These are phyloP conservation scores for Syzygium aqueum DNA, from an alignment of 345 rosid genomes.

Conservation along the genomic window DNA sequence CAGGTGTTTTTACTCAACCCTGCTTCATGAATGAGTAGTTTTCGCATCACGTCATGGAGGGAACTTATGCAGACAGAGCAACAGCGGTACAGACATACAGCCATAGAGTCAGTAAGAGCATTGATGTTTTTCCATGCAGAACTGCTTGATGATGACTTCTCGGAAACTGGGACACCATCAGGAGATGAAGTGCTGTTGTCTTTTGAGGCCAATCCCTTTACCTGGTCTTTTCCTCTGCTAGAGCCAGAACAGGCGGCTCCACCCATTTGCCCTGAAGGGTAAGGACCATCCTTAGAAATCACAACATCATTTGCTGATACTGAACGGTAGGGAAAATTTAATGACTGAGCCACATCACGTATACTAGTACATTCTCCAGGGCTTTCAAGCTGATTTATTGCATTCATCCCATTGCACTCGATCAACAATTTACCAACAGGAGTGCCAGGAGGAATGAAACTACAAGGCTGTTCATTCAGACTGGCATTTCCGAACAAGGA, in stretches of 20 bases:
- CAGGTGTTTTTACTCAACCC: constrained; percentile 23
- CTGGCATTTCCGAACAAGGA: constrained; percentile 7
- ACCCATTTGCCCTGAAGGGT: background rate
- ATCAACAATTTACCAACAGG: constrained; percentile 4
- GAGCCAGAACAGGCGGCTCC: background rate
- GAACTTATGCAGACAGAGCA: constrained; percentile 49
- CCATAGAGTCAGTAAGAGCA: constrained; percentile 20
- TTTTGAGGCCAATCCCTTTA: background rate
- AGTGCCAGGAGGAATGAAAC: constrained; percentile 15
- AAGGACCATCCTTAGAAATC: background rate
- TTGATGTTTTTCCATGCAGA: background rate
- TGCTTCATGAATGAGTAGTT: constrained; percentile 32
- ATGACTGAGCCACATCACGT: background rate
- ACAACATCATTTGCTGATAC: background rate
- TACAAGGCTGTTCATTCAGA: constrained; percentile 12
- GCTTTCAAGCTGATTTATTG: background rate
- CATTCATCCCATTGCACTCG: constrained; percentile 23
- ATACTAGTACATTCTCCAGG: background rate
- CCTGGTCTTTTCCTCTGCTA: background rate
- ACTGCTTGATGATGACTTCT: background rate
- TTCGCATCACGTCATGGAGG: constrained; percentile 42
- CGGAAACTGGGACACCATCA: background rate
- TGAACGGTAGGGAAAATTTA: background rate
- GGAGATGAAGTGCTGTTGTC: background rate
- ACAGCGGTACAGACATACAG: constrained; percentile 51